Evolutionary conservation across 2,329 filamentous ascomycete genomes (phyloP).

Genomic region (Delphinella strobiligena): DNA sequence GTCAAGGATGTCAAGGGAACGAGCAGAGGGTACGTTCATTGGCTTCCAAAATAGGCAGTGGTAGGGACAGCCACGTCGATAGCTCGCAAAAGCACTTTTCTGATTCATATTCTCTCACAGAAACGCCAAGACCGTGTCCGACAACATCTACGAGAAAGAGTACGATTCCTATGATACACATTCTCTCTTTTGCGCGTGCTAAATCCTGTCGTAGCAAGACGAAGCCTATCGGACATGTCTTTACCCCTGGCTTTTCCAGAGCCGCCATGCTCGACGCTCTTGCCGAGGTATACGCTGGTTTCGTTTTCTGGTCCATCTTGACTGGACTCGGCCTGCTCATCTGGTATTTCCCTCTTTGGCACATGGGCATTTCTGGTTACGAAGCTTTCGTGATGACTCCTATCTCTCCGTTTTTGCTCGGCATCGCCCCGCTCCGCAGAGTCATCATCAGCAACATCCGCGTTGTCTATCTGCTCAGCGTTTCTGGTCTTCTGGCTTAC

Average conservation of each 20-base stretch:
- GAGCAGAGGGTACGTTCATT: conserved; percentile 96
- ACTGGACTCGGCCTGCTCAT: conserved; percentile 81
- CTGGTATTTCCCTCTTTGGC: conserved; percentile 97
- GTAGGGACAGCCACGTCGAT: conserved; percentile 8
- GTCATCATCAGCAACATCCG: conserved; percentile 58
- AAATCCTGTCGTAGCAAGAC: conserved; percentile 48
- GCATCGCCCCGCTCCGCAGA: conserved; percentile 55
- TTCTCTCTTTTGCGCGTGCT: too few relatives aligned
- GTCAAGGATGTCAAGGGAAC: conserved; percentile 79
- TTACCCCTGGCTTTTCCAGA: conserved; percentile 62
- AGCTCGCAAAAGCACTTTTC: conserved; percentile 1
- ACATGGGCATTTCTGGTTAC: conserved; percentile 97
- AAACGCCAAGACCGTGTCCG: conserved; percentile 32
- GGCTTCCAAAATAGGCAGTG: conserved; percentile 72
- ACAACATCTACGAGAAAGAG: conserved; percentile 13
- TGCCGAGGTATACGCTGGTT: conserved; percentile 87
- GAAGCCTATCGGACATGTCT: conserved; percentile 57
- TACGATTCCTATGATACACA: too few relatives aligned
- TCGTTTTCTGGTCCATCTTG: conserved; percentile 89
- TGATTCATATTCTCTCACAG: conserved; percentile 26
- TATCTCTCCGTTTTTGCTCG: conserved; percentile 67
- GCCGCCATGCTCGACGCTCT: conserved; percentile 63
- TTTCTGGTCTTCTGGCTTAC: conserved; percentile 76
- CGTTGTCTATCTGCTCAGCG: conserved; percentile 57
- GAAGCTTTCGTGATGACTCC: conserved; percentile 81